Percentiles rank a stretch among this genome's conserved stretches.
phyloP scores from a whole-genome alignment of 2,329 filamentous ascomycete species.

The Colletotrichum abscissum region DNA sequence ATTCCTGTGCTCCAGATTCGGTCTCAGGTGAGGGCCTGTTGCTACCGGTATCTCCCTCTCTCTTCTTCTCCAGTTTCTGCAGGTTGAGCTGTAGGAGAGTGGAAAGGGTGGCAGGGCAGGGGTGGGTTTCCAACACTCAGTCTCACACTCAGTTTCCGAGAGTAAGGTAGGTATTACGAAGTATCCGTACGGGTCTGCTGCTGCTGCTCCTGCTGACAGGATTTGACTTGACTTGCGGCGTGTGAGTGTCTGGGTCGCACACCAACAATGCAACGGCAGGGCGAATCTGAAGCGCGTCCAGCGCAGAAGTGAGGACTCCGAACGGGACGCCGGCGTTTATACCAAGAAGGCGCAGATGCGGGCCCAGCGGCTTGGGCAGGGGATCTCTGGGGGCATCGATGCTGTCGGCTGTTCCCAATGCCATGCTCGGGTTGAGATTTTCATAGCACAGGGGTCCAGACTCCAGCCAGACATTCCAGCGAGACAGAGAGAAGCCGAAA shows the following conservation, averaged over 20 bases:
- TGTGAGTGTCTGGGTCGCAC: not conserved
- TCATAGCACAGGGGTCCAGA: slow-evolving; percentile 8
- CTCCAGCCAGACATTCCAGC: not conserved
- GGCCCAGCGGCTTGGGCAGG: slow-evolving; percentile 24
- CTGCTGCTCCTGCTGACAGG: not conserved
- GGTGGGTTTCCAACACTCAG: slow-evolving; percentile 12
- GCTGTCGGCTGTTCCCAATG: not conserved
- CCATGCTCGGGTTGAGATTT: slow-evolving; percentile 19
- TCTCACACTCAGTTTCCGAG: not conserved
- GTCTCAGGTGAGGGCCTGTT: not conserved
- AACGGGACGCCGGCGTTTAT: slow-evolving; percentile 33
- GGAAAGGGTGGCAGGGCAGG: slow-evolving; percentile 16
- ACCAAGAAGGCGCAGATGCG: slow-evolving; percentile 33
- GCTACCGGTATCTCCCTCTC: not conserved
- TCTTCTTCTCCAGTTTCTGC: not conserved
- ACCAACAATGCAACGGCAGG: slow-evolving; percentile 22
- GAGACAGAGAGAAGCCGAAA: not conserved
- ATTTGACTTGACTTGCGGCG: not conserved
- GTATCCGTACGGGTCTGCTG: slow-evolving; percentile 3
- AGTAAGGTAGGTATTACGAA: not conserved
- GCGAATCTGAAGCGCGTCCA: slow-evolving; percentile 15
- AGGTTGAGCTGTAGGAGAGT: not conserved
- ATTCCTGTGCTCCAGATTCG: not conserved
- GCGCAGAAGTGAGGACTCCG: slow-evolving; percentile 9
- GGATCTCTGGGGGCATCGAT: slow-evolving; percentile 25